These are phyloP conservation scores for Glycine latifolia DNA, from an alignment of 306 rosid genomes.

Conservation along the genomic window DNA sequence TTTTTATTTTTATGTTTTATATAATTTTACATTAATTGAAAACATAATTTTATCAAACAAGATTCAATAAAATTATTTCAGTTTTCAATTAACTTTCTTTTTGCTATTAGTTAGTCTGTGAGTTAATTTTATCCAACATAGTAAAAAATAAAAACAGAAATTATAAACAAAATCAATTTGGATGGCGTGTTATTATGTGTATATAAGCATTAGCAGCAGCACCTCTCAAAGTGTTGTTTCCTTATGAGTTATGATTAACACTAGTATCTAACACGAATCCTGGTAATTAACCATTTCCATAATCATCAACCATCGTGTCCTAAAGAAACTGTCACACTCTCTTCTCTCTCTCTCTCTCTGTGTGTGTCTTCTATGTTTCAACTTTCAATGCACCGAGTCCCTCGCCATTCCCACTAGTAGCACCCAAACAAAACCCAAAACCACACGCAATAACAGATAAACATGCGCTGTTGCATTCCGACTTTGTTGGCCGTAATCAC, in stretches of 20 bases:
- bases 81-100: too few species aligned
- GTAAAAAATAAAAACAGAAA: too few species aligned
- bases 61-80: too few species aligned
- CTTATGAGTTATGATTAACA: not conserved
- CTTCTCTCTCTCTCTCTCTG: conserved; percentile 13
- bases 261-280: conserved; percentile 7
- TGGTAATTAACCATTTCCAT: not conserved
- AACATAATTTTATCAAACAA: too few species aligned
- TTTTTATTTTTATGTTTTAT: too few species aligned
- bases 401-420: conserved; percentile 35
- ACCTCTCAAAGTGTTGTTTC: not conserved
- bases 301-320: conserved; percentile 28
- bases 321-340: not conserved
- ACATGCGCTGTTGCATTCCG: conserved; percentile 58
- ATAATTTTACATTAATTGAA: too few species aligned
- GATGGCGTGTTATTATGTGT: not conserved
- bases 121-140: too few species aligned
- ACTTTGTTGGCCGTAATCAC: conserved; percentile 46
- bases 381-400: conserved; percentile 39
- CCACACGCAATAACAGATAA: not conserved
- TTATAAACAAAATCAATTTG: not conserved
- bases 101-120: too few species aligned
- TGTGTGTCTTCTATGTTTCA: conserved; percentile 4
- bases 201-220: not conserved
- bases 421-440: not conserved